Evolutionary conservation across 2,329 filamentous ascomycete genomes (phyloP).

Genomic region (Hymenoscyphus albidus): DNA sequence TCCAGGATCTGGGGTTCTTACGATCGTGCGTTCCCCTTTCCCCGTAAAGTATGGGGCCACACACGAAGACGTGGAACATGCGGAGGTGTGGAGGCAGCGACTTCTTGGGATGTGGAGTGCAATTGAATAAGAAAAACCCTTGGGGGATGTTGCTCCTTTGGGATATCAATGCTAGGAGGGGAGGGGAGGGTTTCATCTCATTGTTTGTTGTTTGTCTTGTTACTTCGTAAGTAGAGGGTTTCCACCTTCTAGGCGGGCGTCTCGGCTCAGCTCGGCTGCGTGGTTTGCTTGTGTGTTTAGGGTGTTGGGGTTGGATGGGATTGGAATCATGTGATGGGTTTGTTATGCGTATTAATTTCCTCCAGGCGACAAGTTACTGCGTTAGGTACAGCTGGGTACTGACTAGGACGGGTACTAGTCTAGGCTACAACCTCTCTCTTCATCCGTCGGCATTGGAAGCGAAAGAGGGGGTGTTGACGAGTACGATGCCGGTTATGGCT

Average conservation of each 20-base stretch:
- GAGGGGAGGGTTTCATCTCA: neutral
- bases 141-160: neutral
- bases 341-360: neutral
- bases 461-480: neutral
- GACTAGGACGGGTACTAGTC: neutral
- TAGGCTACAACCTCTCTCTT: neutral
- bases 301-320: neutral
- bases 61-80: neutral
- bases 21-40: too few relatives aligned
- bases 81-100: neutral
- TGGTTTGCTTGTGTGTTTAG: neutral
- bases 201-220: neutral
- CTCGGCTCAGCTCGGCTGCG: neutral
- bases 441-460: neutral
- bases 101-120: neutral
- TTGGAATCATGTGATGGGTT: neutral
- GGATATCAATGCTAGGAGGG: neutral
- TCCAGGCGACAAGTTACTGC: too few relatives aligned
- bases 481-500: neutral
- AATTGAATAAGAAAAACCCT: too few relatives aligned
- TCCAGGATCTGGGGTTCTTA: too few relatives aligned
- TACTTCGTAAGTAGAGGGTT: too few relatives aligned
- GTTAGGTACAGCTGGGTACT: neutral
- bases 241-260: too few relatives aligned
- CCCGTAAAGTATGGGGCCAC: too few relatives aligned